These are phyloP conservation scores for Annulohypoxylon nitens DNA, from an alignment of 495 filamentous ascomycete species.

Conservation along the genomic window DNA sequence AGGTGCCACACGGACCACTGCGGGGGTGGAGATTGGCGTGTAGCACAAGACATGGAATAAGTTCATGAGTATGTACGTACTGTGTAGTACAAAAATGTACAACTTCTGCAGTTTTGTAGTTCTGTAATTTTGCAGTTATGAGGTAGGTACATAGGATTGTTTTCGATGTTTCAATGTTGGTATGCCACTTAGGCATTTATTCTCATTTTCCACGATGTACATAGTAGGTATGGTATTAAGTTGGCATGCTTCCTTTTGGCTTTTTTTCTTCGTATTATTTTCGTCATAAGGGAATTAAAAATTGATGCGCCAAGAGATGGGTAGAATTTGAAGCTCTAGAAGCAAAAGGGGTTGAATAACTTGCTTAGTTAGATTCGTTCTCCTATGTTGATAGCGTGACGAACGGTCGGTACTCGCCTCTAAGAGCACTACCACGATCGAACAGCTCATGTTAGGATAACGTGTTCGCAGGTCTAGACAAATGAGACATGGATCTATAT, in stretches of 20 bases:
- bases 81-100: conserved; percentile 23
- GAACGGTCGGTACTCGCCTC: conserved; percentile 21
- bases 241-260: conserved; percentile 2
- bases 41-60: conserved; percentile 19
- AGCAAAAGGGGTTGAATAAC: conserved; percentile 7
- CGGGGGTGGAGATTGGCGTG: conserved; percentile 44
- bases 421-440: conserved; percentile 15
- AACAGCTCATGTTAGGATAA: conserved; percentile 6
- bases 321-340: conserved; percentile 5
- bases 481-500: background rate
- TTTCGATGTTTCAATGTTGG: background rate
- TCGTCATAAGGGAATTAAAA: background rate
- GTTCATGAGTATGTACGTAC: conserved; percentile 3
- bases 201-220: background rate
- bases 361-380: conserved; percentile 2
- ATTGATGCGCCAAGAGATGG: background rate
- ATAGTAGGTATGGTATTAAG: background rate
- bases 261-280: background rate
- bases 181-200: background rate
- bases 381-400: conserved; percentile 33
- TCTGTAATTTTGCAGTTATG: background rate
- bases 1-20: conserved; percentile 35
- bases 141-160: background rate
- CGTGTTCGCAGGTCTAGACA: background rate
- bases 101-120: background rate